Base-by-base conservation (phyloP, 495 filamentous ascomycete species). In the Penicillium pancosmium region DNA sequence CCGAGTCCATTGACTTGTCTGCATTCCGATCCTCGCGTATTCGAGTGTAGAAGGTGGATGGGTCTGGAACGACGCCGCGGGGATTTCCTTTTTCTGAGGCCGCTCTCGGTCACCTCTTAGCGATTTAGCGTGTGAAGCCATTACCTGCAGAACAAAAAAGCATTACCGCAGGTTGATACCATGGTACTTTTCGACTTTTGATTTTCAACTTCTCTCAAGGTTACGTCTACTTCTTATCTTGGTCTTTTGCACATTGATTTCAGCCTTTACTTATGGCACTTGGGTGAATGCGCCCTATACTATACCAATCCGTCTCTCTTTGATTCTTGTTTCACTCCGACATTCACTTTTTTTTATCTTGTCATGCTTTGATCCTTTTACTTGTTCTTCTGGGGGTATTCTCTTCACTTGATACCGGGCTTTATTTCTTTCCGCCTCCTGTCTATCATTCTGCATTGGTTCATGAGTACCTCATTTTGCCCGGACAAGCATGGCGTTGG, bases 1-100 rank as follows among this genome's bases (percentile, higher is more conserved):
- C 69, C 15, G 75, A 80, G 44, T 73, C 73, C 1, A 67, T 80
- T 27, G 78, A 79, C 59, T 55, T 80, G 13, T 62, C 73, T 35
- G 73, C 72, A 50, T 79, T 80, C 55, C 76, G 78, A 35, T 60
- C 72, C 27, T 71, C 63, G 5, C 68, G 78, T 7, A 68, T 71
- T 19, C 59, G 68, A 43, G 63, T 66, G 31, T 70, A 65, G 23
- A 43, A 25, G 7, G 27, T 12, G 49, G n/a, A 31, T 31, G 4
- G 13, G 11, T 16, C 11, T 50, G 47, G 31, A 34, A 16, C 5
- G 46, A 27, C 21, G 21, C 9, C 9, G 46, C 46, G 52, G 16
- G 6, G 43, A 19, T 16, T 21, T 18, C 21, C 31, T n/a, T 40
- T 57, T 19, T 44, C 16, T 44, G 21, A 18, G 35, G 10, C 41